Evolutionary conservation across 1,139 yeast genomes (phyloP).

Genomic region (Protomyces inundatus): DNA sequence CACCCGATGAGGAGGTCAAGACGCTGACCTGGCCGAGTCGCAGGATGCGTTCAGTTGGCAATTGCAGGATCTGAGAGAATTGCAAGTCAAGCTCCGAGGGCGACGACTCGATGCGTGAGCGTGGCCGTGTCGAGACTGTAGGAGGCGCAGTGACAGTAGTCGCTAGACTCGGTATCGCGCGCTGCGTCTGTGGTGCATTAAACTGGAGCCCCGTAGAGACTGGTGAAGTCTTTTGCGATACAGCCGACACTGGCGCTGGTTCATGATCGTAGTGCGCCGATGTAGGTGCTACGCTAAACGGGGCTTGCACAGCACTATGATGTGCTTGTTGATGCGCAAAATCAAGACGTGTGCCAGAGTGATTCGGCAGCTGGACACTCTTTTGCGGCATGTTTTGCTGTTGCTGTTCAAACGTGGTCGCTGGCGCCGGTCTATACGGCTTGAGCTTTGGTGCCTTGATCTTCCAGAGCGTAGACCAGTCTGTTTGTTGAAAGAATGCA

Average conservation of each 20-base stretch:
- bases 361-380: neutral
- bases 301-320: neutral
- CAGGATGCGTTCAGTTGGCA: conserved; percentile 34
- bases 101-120: conserved; percentile 22
- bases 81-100: conserved; percentile 31
- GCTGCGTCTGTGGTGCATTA: neutral
- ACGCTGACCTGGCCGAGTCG: conserved; percentile 26
- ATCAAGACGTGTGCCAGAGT: neutral
- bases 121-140: neutral
- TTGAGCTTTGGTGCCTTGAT: conserved; percentile 20
- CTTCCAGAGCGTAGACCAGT: conserved; percentile 24
- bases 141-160: neutral
- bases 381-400: neutral
- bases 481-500: conserved; percentile 59
- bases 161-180: neutral
- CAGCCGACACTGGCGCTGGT: neutral
- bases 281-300: neutral
- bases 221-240: neutral
- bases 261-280: neutral
- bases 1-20: conserved; percentile 19
- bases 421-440: conserved; percentile 18
- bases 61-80: conserved; percentile 35
- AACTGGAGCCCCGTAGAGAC: neutral
- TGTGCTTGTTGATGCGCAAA: neutral
- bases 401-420: neutral